Evolutionary conservation across 2,329 filamentous ascomycete genomes (phyloP).

Genomic region (Zelopaecilomyces penicillatus): DNA sequence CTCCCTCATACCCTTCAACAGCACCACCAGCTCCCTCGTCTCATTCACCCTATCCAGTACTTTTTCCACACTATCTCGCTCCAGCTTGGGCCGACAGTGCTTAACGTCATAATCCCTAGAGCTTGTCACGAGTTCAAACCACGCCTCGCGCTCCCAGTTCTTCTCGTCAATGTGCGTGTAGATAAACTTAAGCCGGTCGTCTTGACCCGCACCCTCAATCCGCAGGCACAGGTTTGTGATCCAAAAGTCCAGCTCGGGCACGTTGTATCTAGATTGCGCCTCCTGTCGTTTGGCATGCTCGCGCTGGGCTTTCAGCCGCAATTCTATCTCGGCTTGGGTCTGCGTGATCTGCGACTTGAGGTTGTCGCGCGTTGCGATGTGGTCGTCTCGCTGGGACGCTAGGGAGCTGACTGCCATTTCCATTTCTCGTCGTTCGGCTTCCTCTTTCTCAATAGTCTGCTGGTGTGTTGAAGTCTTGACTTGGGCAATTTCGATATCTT

Average conservation of each 20-base stretch:
- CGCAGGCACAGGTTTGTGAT: conserved; percentile 79
- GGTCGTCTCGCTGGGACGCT: conserved; percentile 50
- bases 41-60: conserved; percentile 78
- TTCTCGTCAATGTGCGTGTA: conserved; percentile 81
- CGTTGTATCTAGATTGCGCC: conserved; percentile 77
- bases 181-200: conserved; percentile 82
- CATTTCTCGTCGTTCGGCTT: conserved; percentile 69
- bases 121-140: conserved; percentile 83
- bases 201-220: conserved; percentile 79
- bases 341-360: conserved; percentile 55
- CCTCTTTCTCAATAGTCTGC: conserved; percentile 67
- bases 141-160: conserved; percentile 81
- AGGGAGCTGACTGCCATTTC: conserved; percentile 52
- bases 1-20: conserved; percentile 77
- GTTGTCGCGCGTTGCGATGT: conserved; percentile 46
- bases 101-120: conserved; percentile 78
- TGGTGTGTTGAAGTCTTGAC: conserved; percentile 63
- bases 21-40: conserved; percentile 58
- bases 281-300: conserved; percentile 68
- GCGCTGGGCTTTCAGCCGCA: conserved; percentile 61
- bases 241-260: conserved; percentile 94
- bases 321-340: conserved; percentile 62
- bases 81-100: conserved; percentile 73
- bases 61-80: conserved; percentile 66
- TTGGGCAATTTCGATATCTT: conserved; percentile 75